Conservation (phyloP, 225 moss, liverwort and hornwort species). For the Physcomitrium patens region DNA sequence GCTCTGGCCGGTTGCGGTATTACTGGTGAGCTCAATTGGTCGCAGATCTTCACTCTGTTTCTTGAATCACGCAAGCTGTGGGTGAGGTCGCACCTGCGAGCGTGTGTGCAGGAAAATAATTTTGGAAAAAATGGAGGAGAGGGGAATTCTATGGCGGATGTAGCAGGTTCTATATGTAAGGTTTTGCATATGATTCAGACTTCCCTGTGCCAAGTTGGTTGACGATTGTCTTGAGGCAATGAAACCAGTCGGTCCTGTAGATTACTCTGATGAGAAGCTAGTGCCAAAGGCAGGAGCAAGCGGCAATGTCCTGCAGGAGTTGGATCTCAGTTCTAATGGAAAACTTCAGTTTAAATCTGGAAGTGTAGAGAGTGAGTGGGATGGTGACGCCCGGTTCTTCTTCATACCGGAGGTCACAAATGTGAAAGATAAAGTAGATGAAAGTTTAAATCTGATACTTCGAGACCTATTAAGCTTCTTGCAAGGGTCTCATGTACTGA, state of each 20-base stretch:
- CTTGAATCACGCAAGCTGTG: slow-evolving; percentile 83
- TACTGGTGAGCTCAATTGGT: slow-evolving; percentile 82
- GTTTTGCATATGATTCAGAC: slow-evolving; percentile 81
- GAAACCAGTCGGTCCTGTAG: slow-evolving; percentile 36
- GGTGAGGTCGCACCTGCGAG: slow-evolving; percentile 72
- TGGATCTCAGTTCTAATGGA: slow-evolving; percentile 42
- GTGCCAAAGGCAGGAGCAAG: slow-evolving; percentile 18
- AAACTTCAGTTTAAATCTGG: slow-evolving; percentile 68
- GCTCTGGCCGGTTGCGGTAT: slow-evolving; percentile 81
- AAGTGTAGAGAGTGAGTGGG: slow-evolving; percentile 63
- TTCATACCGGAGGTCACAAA: slow-evolving; percentile 70
- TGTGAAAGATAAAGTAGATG: slow-evolving; percentile 81
- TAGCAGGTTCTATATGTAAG: slow-evolving; percentile 62
- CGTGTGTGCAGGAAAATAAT: slow-evolving; percentile 39
- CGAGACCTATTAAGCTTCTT: slow-evolving; percentile 74
- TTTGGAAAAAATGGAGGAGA: slow-evolving; percentile 25
- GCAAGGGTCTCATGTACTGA: slow-evolving; percentile 73
- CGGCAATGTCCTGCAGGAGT: slow-evolving; percentile 35
- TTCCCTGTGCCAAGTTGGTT: slow-evolving; percentile 81
- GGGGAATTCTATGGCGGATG: slow-evolving; percentile 28
- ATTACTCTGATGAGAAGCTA: slow-evolving; percentile 31
- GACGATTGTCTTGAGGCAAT: slow-evolving; percentile 50
- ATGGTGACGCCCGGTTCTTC: slow-evolving; percentile 60
- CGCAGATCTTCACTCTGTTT: slow-evolving; percentile 78
- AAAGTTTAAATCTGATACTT: slow-evolving; percentile 68